These are phyloP conservation scores for Paramecium caudatum DNA, from an alignment of 73 alveolate species.

Conservation along the genomic window DNA sequence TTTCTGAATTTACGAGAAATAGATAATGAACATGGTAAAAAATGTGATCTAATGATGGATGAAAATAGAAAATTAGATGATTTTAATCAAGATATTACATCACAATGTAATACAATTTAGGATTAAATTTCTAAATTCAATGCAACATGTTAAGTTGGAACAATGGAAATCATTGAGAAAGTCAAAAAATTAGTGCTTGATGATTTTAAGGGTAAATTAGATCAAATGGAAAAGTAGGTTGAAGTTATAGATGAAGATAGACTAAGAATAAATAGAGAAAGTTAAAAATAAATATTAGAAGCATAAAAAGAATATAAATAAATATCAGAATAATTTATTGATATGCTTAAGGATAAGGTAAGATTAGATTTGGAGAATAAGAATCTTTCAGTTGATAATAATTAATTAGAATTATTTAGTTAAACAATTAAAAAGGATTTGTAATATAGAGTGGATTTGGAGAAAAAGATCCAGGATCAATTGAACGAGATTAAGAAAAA, in stretches of 20 bases:
- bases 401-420: constrained; percentile 20
- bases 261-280: constrained; percentile 2
- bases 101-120: background rate
- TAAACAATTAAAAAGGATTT: constrained; percentile 6
- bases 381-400: constrained; percentile 11
- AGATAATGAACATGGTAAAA: constrained; percentile 56
- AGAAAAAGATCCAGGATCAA: background rate
- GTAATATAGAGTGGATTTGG: constrained; percentile 20
- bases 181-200: constrained; percentile 1
- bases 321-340: background rate
- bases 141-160: constrained; percentile 4
- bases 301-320: constrained; percentile 38
- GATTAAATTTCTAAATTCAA: constrained; percentile 50
- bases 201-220: constrained; percentile 43
- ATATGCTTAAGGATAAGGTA: constrained; percentile 28
- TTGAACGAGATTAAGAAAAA: constrained; percentile 6
- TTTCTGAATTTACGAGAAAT: constrained; percentile 39
- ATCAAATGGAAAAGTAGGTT: constrained; percentile 47
- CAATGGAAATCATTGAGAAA: constrained; percentile 64
- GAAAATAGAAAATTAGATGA: constrained; percentile 66
- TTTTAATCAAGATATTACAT: background rate
- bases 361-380: constrained; percentile 35
- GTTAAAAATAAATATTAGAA: background rate
- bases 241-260: constrained; percentile 61
- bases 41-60: constrained; percentile 68